phyloP scores from a whole-genome alignment of 257 asterid genomes.

The Solanum sparsipilum region DNA sequence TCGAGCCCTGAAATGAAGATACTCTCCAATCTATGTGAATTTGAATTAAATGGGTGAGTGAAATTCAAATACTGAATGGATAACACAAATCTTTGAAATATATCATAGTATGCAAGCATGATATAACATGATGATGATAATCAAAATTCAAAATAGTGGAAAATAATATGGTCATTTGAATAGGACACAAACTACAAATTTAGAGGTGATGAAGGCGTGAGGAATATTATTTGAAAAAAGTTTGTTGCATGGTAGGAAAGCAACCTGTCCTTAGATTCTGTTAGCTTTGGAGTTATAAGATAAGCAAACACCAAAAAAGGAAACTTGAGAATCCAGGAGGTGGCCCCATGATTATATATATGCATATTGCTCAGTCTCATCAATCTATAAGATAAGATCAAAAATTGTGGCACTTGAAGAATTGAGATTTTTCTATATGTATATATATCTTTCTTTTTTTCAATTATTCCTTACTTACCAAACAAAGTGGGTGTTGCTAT shows the following conservation, averaged over 20 bases:
- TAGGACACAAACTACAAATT: background rate
- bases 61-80: background rate
- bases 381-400: background rate
- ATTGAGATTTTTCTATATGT: background rate
- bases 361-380: background rate
- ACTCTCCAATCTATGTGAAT: background rate
- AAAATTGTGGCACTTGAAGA: background rate
- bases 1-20: background rate
- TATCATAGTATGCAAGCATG: background rate
- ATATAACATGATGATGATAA: background rate
- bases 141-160: background rate
- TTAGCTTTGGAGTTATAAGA: background rate
- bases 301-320: background rate
- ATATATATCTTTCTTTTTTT: background rate
- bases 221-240: background rate
- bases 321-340: background rate
- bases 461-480: background rate
- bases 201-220: background rate
- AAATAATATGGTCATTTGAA: background rate
- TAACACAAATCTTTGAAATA: background rate
- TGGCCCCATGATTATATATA: background rate
- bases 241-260: constrained; percentile 20
- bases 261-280: constrained; percentile 8
- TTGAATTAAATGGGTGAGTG: background rate
- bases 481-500: background rate